Base-by-base conservation (phyloP, 2,329 filamentous ascomycete species). In the Ophiocordyceps unilateralis region DNA sequence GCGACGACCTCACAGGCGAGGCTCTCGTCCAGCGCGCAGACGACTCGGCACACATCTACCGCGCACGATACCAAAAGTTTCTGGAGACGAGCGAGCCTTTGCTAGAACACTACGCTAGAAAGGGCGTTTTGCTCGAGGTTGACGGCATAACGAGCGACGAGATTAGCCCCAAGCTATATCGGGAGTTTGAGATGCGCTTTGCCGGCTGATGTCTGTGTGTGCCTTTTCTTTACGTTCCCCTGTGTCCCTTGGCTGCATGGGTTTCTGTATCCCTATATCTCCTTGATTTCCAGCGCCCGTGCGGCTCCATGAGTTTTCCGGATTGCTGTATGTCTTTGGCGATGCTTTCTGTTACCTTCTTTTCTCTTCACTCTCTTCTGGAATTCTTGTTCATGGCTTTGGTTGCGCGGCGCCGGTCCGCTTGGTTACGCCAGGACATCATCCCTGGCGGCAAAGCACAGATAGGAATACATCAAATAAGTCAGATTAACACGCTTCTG, bases 1-100 rank as follows among this genome's bases (percentile, higher is more conserved):
- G 70, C 50, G 91, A 98, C 61, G 91, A 98, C 59, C 57, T 95
- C 40, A 98, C 91, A 0, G 91, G 91, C 15, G 91, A 98, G 58
- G 68, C 72, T 20, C 69, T 98, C 47, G 80, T 82, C 5, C 82
- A 93, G 58, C 72, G 91, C 44, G 69, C 80, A 8, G 91, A 98
- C 55, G 91, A 98, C 57, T 81, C 78, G 45, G 81, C 91, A 51
- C 81, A 85, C 41, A 83, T 89, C 15, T 98, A 93, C 74, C 79
- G 79, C 51, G 70, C 78, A 41, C 74, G 91, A 43, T 74, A 93
- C 54, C 70, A 73, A 54, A 85, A 84, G 55, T 98, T 96, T 55
- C 78, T 85, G 53, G 84, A 95, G 60, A 89, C 82, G 4, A 94
- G 83, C 59, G 72, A 78, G 59, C 83, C 85, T 15, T 65, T 98